Evolutionary conservation across 192 early-diverging fungal species (phyloP).

Genomic region (Backusella tuberculispora): DNA sequence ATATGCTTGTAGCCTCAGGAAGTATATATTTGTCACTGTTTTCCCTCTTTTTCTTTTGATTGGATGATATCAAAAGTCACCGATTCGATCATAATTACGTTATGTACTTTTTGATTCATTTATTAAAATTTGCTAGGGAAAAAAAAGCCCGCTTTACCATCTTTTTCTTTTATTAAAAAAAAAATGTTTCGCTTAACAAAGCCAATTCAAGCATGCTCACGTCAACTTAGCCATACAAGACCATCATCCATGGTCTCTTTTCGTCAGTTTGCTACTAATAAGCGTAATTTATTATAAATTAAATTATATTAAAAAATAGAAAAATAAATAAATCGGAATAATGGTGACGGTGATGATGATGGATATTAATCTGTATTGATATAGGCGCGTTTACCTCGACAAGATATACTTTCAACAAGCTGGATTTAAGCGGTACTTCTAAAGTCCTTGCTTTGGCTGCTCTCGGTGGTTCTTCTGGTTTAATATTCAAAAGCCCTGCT

Average conservation of each 20-base stretch:
- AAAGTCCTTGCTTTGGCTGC: background rate
- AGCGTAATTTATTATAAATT: background rate
- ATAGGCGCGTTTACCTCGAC: background rate
- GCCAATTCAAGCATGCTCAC: background rate
- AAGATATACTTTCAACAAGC: background rate
- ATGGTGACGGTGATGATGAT: background rate
- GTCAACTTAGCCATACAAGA: background rate
- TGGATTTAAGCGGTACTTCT: background rate
- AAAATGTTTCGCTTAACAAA: constrained; percentile 6
- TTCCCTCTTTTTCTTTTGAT: background rate
- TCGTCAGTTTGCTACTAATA: background rate
- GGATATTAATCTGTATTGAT: background rate
- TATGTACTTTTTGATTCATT: background rate
- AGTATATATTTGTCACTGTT: background rate
- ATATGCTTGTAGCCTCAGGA: background rate
- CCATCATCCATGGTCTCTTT: background rate
- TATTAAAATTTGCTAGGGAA: background rate
- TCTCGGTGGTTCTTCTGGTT: background rate
- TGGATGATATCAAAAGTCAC: no score
- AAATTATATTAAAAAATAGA: background rate
- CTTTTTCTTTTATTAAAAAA: background rate
- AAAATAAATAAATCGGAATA: background rate
- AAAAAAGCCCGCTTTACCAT: background rate
- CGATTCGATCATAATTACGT: no score
- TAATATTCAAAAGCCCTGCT: constrained; percentile 19